Evolutionary conservation across 2,329 filamentous ascomycete species (phyloP), one percentile per base, ranked within the genome.

Genomic region (Exserohilum rostratum): DNA sequence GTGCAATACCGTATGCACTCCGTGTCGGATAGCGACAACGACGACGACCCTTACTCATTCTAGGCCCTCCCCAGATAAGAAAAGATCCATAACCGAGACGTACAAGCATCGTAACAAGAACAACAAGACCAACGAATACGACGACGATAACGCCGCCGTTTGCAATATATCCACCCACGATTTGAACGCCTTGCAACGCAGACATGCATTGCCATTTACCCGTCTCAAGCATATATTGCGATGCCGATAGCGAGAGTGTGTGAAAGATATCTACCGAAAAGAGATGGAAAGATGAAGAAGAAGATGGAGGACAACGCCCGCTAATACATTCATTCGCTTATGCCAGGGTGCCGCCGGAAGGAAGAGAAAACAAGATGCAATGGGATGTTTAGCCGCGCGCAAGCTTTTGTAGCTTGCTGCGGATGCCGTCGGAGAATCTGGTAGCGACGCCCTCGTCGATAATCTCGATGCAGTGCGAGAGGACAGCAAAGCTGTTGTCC

Each of bases 361-460:
- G 10, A 27, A 50, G 44, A 49, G 31, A 45, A 33, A 60, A 55
- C 34, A 43, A 11, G 45, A 22, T 33, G 40, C 22, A 44, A n/a
- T 55, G 46, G 63, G 25, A 34, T 27, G 30, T 38, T 53, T 39
- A 58, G 37, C 70, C 69, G 35, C 72, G 62, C 27, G 78, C 72
- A 38, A 82, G 65, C 55, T 76, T 77, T 53, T 82, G 79, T 20
- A 85, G 73, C 69, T 85, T 85, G 50, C 77, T 76, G 35, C 79
- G 77, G 54, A 85, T 82, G 7, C 83, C 83, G 59, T 85, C 82
- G 6, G 80, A 80, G 60, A 85, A 80, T 18, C 81, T 77, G 40
- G 79, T 81, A 30, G 80, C 75, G 12, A 79, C 72, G 29, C 82
- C 83, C 55, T 82, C 80, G 42, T 83, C 80, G 48, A 85, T 75